These are phyloP conservation scores for Canna indica DNA, from an alignment of 176 grass and related monocot species.

Conservation along the genomic window DNA sequence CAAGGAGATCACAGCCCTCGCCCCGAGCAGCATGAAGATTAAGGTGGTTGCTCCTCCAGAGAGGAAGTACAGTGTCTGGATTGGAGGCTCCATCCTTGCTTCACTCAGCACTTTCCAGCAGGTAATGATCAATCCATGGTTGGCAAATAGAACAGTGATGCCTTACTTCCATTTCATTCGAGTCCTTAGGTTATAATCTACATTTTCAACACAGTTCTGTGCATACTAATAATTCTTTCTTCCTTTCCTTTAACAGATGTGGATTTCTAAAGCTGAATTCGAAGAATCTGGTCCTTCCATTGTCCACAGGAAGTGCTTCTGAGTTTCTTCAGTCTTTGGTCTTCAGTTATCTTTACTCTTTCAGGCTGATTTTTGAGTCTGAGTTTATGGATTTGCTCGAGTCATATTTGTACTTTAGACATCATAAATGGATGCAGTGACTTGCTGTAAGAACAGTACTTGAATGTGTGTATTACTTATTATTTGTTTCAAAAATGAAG, in stretches of 20 bases:
- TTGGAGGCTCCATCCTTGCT: conserved; percentile 7
- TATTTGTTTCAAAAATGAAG: neutral
- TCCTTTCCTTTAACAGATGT: neutral
- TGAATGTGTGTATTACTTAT: neutral
- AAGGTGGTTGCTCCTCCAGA: conserved; percentile 7
- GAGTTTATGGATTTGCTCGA: neutral
- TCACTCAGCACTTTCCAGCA: conserved; percentile 5
- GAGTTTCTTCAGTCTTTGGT: neutral
- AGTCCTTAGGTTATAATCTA: neutral
- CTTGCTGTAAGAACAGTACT: neutral
- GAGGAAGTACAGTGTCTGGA: conserved; percentile 11
- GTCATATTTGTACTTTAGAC: neutral
- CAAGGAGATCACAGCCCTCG: conserved; percentile 52
- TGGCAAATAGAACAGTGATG: neutral
- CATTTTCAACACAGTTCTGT: neutral
- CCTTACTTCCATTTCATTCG: neutral
- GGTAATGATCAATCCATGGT: neutral
- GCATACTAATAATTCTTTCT: neutral
- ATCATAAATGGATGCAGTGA: neutral
- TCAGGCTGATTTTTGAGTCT: neutral
- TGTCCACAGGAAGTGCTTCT: conserved; percentile 12
- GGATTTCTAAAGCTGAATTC: conserved; percentile 3
- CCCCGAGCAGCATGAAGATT: conserved; percentile 3
- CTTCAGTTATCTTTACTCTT: neutral
- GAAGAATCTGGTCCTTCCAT: conserved; percentile 3